A percentile compares a stretch with the other conserved stretches of the same genome.
Conservation (phyloP, 2,329 filamentous ascomycete genomes). For the Claviceps capensis region DNA sequence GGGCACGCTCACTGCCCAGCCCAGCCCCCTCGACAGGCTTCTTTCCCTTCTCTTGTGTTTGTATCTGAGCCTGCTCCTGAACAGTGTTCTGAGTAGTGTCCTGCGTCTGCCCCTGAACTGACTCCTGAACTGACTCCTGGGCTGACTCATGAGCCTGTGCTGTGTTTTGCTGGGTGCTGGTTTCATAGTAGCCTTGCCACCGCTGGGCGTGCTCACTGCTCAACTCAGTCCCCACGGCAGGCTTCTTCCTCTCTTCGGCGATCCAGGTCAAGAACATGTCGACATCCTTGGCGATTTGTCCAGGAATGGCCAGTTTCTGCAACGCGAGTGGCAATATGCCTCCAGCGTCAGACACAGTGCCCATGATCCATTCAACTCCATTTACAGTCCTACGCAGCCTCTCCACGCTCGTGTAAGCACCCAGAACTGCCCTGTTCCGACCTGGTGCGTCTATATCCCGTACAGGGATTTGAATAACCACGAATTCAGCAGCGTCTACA, state of each 20-base stretch:
- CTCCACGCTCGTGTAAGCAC: conserved; percentile 53
- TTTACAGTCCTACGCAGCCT: conserved; percentile 32
- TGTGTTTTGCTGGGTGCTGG: background rate
- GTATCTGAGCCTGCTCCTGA: background rate
- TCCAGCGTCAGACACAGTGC: conserved; percentile 56
- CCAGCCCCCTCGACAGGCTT: background rate
- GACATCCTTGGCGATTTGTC: conserved; percentile 56
- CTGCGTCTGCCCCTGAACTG: background rate
- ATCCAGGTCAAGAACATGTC: conserved; percentile 54
- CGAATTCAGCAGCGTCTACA: conserved; percentile 28
- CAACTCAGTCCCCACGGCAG: background rate
- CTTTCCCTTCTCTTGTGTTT: background rate
- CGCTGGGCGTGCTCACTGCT: background rate
- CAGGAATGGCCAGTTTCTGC: conserved; percentile 50
- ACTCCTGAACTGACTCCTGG: background rate
- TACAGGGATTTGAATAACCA: conserved; percentile 42
- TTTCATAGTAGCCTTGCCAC: too few relatives aligned
- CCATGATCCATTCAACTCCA: conserved; percentile 64
- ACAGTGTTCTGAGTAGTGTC: too few relatives aligned
- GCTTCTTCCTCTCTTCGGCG: conserved; percentile 25
- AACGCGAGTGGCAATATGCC: conserved; percentile 52
- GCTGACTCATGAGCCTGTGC: background rate
- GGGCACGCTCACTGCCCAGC: background rate
- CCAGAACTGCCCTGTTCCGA: conserved; percentile 33
- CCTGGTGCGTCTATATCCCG: conserved; percentile 25